These are phyloP conservation scores for Dactylorhiza incarnata DNA, from an alignment of 106 monocot species.

Conservation along the genomic window DNA sequence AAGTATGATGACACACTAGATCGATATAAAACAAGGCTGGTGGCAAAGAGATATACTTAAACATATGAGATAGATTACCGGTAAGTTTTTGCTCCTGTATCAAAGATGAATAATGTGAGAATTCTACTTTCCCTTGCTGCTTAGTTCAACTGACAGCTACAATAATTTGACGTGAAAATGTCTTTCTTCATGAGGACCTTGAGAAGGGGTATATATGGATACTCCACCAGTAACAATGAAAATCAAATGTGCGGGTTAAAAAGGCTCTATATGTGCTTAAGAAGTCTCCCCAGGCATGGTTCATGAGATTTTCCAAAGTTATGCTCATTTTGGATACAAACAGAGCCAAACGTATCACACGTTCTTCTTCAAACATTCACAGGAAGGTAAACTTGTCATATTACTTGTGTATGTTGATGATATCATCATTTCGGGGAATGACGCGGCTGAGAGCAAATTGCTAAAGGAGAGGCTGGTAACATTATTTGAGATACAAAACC, in stretches of 20 bases:
- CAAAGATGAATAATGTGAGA: neutral
- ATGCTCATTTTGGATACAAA: too few relatives aligned
- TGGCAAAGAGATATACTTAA: neutral
- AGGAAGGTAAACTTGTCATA: too few relatives aligned
- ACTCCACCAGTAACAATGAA: neutral
- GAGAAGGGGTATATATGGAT: neutral
- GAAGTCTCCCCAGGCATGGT: neutral
- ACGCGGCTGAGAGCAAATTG: too few relatives aligned
- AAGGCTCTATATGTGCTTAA: neutral
- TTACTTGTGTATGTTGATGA: too few relatives aligned
- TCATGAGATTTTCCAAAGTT: neutral
- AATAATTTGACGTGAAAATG: neutral
- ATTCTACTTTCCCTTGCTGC: neutral
- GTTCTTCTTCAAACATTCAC: too few relatives aligned
- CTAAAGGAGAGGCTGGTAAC: too few relatives aligned
- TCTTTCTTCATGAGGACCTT: neutral
- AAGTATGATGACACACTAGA: too few relatives aligned
- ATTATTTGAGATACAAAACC: too few relatives aligned
- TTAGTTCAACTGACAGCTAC: neutral
- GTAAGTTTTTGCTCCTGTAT: neutral
- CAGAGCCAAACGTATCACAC: too few relatives aligned
- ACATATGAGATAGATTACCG: neutral
- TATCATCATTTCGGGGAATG: too few relatives aligned
- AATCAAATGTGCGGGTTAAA: neutral
- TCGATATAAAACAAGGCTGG: neutral